phyloP scores from a whole-genome alignment of 768 basidiomycete genomes.

The Tulasnella sp. region DNA sequence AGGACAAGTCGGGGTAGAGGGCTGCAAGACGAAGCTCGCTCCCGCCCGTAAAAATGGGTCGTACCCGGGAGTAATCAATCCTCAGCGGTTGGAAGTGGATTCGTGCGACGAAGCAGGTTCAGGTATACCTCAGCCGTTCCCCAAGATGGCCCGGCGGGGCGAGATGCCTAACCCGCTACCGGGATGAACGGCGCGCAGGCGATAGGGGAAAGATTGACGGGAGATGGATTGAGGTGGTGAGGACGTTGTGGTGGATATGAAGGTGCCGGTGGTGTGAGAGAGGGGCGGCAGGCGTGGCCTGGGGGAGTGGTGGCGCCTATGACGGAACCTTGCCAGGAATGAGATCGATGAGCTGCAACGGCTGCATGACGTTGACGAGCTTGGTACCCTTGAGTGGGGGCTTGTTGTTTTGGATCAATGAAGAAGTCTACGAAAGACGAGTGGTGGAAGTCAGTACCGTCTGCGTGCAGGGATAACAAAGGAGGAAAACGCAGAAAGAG shows the following conservation, averaged over 20 bases:
- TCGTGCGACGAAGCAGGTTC: not conserved
- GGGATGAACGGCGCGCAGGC: not conserved
- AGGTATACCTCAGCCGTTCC: not conserved
- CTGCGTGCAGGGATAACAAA: not conserved
- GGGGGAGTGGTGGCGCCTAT: constrained; percentile 9
- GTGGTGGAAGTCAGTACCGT: not conserved
- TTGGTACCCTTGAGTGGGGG: constrained; percentile 18
- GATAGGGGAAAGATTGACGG: not conserved
- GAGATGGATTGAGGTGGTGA: constrained; percentile 5
- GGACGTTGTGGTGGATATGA: not conserved
- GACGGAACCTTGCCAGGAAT: constrained; percentile 9
- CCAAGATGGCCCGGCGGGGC: not conserved
- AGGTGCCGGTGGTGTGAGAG: not conserved
- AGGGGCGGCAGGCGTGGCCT: constrained; percentile 6
- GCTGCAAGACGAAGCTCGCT: not conserved
- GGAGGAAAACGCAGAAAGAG: too few species aligned
- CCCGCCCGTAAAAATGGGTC: constrained; percentile 7
- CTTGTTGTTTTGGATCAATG: constrained; percentile 17
- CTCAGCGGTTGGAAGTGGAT: not conserved
- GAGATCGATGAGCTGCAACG: not conserved
- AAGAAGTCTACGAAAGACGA: constrained; percentile 41
- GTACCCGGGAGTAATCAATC: constrained; percentile 13
- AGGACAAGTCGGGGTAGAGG: not conserved
- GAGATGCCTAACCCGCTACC: not conserved
- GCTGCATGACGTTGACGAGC: not conserved